Evolutionary conservation across 441 rosid genomes (phyloP).

Genomic region (Adansonia gregorii): DNA sequence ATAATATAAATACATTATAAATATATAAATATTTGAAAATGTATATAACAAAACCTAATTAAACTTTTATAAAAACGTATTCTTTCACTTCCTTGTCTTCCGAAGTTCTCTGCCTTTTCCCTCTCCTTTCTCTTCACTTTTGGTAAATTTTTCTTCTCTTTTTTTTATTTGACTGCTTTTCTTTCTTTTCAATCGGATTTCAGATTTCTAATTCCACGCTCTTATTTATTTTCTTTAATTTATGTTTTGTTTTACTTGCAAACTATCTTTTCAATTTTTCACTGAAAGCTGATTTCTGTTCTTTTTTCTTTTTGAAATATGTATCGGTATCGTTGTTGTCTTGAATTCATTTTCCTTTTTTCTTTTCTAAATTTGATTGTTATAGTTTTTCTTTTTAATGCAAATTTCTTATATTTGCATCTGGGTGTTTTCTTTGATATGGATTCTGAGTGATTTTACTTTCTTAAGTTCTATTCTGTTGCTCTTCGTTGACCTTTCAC

Average conservation of each 20-base stretch:
- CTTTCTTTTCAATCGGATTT: neutral
- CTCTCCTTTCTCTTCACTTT: constrained; percentile 2
- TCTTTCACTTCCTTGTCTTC: neutral
- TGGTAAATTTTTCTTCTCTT: neutral
- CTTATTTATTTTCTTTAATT: neutral
- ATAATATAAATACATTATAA: too few relatives aligned
- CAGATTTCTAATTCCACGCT: neutral
- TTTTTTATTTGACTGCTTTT: neutral
- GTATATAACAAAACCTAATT: too few relatives aligned
- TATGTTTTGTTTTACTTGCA: neutral
- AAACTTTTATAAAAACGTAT: too few relatives aligned
- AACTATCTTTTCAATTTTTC: neutral
- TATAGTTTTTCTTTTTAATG: neutral
- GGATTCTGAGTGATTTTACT: neutral
- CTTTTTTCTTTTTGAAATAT: neutral
- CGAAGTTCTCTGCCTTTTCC: neutral
- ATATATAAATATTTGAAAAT: too few relatives aligned
- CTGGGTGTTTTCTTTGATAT: constrained; percentile 6
- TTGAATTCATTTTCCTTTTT: neutral
- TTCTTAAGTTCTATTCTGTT: neutral
- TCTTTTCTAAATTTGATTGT: neutral
- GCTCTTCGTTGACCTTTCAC: neutral
- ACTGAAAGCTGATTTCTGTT: neutral
- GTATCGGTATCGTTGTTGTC: neutral
- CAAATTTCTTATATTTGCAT: neutral